Evolutionary conservation across 164 flowering plant genomes (phyloP), one percentile per base, ranked within the genome.

Genomic region (Dillenia turbinata): DNA sequence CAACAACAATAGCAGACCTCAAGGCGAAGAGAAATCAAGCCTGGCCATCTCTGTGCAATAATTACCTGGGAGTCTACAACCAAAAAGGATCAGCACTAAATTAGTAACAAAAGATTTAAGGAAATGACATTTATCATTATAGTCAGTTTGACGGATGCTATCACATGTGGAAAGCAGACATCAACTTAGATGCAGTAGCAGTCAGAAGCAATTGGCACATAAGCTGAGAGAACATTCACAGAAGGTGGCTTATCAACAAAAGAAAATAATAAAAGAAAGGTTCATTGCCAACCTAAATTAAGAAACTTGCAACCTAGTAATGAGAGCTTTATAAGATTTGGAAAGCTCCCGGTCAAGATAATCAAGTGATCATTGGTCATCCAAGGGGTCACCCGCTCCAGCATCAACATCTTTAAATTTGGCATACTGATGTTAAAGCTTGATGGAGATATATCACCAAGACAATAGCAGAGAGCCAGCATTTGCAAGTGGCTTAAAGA

Each of bases 41-140:
- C 94, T 53, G 90, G 89, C 94, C 94, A 90, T 68, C 92, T 90
- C 61, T 44, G 58, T 58, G 94, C 86, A 62, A 90, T 88, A 48
- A 86, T 85, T 51, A 54, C 66, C 59, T 86, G 94, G 61, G 94
- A 72, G 67, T 79, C 97, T 90, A 75, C 64, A 68, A 63, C 59
- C 11, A 67, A 54, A 22, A 49, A 2, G 12, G 56, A 57, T 49
- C 26, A 49, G 13, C 8, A 65, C 1, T 19, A 19, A 19, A 19
- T 19, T 19, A 19, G 22, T 19, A 19, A 19, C 22, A 19, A 19
- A 19, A 19, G 22, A 19, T 19, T 19, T 19, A 19, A 19, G 22
- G 22, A 19, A 19, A 19, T 1, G 22, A 19, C 22, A 19, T 19
- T 19, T 19, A 19, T 19, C 22, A 19, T 19, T 19, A 19, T 1